Evolutionary conservation across 2,329 filamentous ascomycete genomes (phyloP).

Genomic region (Aspergillus sp.): DNA sequence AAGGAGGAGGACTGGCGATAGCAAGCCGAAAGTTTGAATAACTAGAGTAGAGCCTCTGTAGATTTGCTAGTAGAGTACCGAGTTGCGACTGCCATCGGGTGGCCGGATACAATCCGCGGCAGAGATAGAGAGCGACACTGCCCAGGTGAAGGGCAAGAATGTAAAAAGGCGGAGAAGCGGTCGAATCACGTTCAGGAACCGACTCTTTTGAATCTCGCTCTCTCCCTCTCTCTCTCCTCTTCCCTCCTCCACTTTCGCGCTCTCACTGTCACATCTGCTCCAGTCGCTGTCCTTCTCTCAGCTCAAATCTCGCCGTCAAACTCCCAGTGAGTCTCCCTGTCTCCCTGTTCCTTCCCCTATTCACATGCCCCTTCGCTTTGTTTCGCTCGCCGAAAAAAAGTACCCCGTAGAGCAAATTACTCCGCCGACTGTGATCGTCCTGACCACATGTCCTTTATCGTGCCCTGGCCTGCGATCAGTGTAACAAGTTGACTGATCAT

Average conservation of each 20-base stretch:
- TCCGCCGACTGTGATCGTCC: neutral
- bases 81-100: neutral
- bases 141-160: neutral
- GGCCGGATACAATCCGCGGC: slow-evolving; percentile 18
- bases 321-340: slow-evolving; percentile 12
- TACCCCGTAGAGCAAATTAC: neutral
- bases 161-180: slow-evolving; percentile 21
- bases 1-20: neutral
- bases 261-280: slow-evolving; percentile 11
- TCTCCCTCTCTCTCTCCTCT: slow-evolving; percentile 14
- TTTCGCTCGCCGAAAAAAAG: neutral
- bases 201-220: slow-evolving; percentile 1
- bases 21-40: neutral
- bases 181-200: slow-evolving; percentile 23
- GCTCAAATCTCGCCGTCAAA: slow-evolving; percentile 8
- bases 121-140: neutral
- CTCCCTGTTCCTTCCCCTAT: neutral
- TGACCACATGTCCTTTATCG: slow-evolving; percentile 3
- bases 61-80: neutral
- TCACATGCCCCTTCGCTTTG: neutral
- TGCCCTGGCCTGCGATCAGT: neutral
- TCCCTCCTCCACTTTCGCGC: slow-evolving; percentile 16
- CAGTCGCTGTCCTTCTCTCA: slow-evolving; percentile 15
- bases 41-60: neutral
- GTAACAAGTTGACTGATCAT: slow-evolving; percentile 10